Conservation (phyloP, 768 basidiomycete species). For the Termitomyces eurrhizus region DNA sequence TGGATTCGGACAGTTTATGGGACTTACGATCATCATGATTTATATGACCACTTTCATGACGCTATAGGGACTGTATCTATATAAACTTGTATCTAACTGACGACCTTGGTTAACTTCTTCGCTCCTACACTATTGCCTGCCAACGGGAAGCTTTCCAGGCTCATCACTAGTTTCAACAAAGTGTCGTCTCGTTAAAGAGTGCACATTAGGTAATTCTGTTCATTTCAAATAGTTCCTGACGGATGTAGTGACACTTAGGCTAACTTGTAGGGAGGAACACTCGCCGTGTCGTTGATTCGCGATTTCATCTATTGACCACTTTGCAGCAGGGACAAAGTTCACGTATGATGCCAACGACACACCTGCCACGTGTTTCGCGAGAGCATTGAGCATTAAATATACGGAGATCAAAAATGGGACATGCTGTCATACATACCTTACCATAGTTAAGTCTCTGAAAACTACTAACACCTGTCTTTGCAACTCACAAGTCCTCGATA, state of each 20-base stretch:
- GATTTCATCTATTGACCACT: background rate
- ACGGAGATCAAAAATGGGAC: background rate
- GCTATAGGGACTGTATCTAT: background rate
- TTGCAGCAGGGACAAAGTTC: background rate
- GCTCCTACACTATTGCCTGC: background rate
- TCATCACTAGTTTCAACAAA: background rate
- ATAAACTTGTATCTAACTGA: background rate
- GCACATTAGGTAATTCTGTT: background rate
- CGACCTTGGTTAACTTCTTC: background rate
- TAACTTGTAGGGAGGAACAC: no score
- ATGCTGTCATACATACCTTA: background rate
- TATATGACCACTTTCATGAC: background rate
- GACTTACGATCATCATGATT: background rate
- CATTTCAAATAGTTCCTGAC: background rate
- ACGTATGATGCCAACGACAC: background rate
- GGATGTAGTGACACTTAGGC: background rate
- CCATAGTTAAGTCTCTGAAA: background rate
- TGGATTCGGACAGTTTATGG: background rate
- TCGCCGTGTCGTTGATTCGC: background rate
- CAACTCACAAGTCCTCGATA: conserved; percentile 91
- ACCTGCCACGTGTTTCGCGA: background rate
- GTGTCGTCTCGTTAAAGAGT: background rate
- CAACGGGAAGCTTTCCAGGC: background rate
- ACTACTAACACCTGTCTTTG: conserved; percentile 48
- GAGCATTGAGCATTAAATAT: background rate